Conservation (phyloP, 352 stramenopile species). For the Blastocystis sp. region DNA sequence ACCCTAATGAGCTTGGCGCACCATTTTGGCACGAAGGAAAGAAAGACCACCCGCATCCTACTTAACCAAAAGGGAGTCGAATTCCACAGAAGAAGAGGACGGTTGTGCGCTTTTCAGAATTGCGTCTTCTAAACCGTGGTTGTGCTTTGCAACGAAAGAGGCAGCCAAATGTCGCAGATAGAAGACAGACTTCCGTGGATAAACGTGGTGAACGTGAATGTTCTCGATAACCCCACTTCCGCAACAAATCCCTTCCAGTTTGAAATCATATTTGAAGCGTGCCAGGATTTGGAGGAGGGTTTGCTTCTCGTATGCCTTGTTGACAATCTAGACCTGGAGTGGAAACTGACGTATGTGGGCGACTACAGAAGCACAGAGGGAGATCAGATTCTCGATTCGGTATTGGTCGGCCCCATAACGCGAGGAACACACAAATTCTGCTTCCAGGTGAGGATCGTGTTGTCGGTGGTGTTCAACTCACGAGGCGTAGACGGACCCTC, state of each 20-base stretch:
- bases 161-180: neutral
- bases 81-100: no score
- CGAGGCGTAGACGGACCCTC: conserved; percentile 81
- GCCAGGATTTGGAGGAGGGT: neutral
- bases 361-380: conserved; percentile 87
- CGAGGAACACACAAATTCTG: conserved; percentile 98
- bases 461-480: neutral
- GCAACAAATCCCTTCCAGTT: neutral
- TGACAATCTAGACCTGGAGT: conserved; percentile 87
- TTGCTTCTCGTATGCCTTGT: neutral
- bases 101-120: neutral
- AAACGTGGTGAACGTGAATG: neutral
- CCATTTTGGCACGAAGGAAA: neutral
- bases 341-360: conserved; percentile 98
- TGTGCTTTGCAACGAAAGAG: neutral
- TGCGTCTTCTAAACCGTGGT: neutral
- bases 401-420: conserved; percentile 93
- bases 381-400: conserved; percentile 96
- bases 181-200: neutral
- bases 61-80: no score
- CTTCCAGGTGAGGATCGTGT: conserved; percentile 76
- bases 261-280: neutral
- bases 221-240: neutral
- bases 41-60: neutral
- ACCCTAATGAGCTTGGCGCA: no score